Base-by-base conservation (phyloP, 1,139 yeast species). In the Magnusiomyces clavatus region DNA sequence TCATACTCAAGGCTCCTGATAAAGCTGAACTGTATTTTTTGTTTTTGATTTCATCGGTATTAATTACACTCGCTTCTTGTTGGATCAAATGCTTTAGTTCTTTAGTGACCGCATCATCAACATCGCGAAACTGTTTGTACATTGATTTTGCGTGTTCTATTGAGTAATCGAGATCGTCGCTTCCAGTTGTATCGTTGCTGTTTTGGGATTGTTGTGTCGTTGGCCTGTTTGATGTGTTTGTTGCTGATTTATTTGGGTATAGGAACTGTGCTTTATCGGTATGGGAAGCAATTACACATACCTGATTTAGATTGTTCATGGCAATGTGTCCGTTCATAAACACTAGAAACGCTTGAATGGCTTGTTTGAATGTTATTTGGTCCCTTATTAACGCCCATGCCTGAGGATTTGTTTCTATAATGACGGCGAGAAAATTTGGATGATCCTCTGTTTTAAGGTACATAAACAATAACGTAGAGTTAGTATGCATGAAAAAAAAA, bases 301-400 rank as follows among this genome's bases (percentile, higher is more conserved):
- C 95, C 63, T 81, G 80, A 66, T 92, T 92, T 39, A 89, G 80
- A 62, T 86, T 87, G 67, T 88, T 87, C 52, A 88, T 74, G 0
- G 98, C 82, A 48, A 94, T 66, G 67, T 92, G 98, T 0, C 94
- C 90, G 64, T 92, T 92, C 54, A 90, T 68, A 61, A 83, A 82
- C 37, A 88, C 86, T 46, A 86, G 66, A 11, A 87, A 64, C 4
- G 87, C 73, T 56, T 82, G 78, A 20, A 80, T 71, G 20, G 82
- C 78, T 47, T 81, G 80, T 54, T 76, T 74, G 35, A 86, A 65
- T 1, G 78, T 61, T 2, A 78, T 67, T 48, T 72, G 70, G 41
- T 76, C 70, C 35, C 65, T 61, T 37, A 83, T 69, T 44, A 74
- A 72, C 49, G 74, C 78, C 97, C 97, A 89, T 46, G 87, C 83